Conservation (phyloP, 2,329 filamentous ascomycete species). For the Kalmusia sp. region DNA sequence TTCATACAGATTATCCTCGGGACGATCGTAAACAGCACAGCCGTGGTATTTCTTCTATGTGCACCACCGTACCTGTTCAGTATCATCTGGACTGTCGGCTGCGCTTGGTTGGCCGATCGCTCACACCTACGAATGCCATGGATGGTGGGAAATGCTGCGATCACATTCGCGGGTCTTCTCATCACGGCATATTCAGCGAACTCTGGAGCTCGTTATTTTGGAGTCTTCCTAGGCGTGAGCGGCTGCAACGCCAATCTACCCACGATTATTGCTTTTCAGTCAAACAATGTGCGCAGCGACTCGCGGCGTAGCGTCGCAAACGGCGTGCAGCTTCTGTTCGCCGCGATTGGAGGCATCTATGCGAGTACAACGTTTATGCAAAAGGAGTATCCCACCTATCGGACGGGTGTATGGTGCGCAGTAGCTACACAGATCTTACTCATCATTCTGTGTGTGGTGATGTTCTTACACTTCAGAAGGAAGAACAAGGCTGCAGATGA, state of each 20-base stretch:
- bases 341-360: conserved; percentile 40
- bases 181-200: conserved; percentile 26
- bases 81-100: conserved; percentile 39
- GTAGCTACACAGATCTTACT: conserved; percentile 26
- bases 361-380: conserved; percentile 41
- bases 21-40: conserved; percentile 32
- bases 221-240: conserved; percentile 39
- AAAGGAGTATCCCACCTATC: conserved; percentile 36
- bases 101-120: conserved; percentile 44
- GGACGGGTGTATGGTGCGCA: conserved; percentile 35
- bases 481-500: conserved; percentile 19
- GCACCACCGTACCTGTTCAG: conserved; percentile 46
- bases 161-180: conserved; percentile 24
- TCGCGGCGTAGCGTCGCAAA: conserved; percentile 35
- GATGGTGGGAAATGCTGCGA: conserved; percentile 27
- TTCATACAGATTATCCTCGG: conserved; percentile 32
- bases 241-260: conserved; percentile 41
- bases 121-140: conserved; percentile 36
- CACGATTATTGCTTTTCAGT: conserved; percentile 35
- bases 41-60: conserved; percentile 42
- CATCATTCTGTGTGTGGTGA: conserved; percentile 22
- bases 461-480: conserved; percentile 23
- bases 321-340: conserved; percentile 41
- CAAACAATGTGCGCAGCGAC: conserved; percentile 44
- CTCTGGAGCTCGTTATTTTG: conserved; percentile 40